Evolutionary conservation across 2,329 filamentous ascomycete species (phyloP).

Genomic region (Nothophaeocryptopus gaeumannii): DNA sequence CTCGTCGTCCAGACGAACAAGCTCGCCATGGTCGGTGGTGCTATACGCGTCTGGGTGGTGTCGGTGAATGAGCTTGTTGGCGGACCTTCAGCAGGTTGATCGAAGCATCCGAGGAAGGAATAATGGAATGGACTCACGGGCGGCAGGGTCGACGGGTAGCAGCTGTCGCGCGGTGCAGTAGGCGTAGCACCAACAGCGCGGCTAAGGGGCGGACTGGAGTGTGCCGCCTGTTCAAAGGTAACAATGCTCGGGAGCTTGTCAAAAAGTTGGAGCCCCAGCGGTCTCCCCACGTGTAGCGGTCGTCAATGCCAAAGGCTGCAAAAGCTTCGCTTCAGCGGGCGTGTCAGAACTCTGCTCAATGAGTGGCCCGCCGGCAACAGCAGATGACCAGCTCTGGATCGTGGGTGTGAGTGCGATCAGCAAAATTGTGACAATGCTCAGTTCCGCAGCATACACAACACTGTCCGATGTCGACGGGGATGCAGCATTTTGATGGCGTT

Average conservation of each 20-base stretch:
- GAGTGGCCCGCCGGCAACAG: conserved; percentile 3
- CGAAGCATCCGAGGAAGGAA: too few species aligned
- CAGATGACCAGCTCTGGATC: conserved; percentile 1
- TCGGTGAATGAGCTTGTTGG: too few species aligned
- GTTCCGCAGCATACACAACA: conserved; percentile 1
- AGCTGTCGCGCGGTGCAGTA: too few species aligned
- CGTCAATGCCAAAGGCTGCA: too few species aligned
- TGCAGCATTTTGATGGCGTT: too few species aligned
- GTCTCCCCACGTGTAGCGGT: conserved; percentile 9
- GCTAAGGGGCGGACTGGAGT: neutral
- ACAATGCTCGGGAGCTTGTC: neutral
- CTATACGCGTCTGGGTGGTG: too few species aligned
- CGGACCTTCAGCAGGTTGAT: too few species aligned
- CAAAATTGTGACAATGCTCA: neutral
- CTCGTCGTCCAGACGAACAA: conserved; percentile 30
- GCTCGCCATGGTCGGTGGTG: conserved; percentile 14
- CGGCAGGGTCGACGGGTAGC: too few species aligned
- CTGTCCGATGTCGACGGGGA: too few species aligned
- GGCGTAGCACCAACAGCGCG: neutral
- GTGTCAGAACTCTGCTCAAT: conserved; percentile 10
- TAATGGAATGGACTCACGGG: too few species aligned
- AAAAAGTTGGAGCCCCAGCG: conserved; percentile 10
- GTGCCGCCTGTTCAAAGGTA: neutral
- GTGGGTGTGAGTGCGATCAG: conserved; percentile 12
- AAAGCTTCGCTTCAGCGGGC: neutral